Base-by-base conservation (phyloP, 108 stramenopile genomes). In the Discostella pseudostelligera region DNA sequence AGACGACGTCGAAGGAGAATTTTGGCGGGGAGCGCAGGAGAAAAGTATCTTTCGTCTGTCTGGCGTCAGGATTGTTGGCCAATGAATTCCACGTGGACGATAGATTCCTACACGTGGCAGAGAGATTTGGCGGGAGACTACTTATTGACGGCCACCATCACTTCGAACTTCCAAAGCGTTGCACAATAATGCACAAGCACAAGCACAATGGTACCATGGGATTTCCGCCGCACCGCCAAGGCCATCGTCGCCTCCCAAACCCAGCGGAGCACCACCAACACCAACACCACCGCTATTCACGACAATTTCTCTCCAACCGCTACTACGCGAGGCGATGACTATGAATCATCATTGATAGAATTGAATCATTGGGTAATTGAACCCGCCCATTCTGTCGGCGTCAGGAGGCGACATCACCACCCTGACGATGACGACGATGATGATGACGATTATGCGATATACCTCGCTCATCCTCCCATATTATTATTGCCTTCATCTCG, bases 321-420 rank as follows among this genome's bases (percentile, higher is more conserved):
- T 43, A 11, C 2, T 3, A 5, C 32, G 32, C 32, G 32, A 32
- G 32, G 32, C 32, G 32, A 4, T 8, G 9, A 43, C 9, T n/a
- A 43, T 43, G 42, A 43, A n/a, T 43, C 42, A n/a, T 43, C 42
- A n/a, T 43, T 43, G 42, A 43, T 4, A 43, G 42, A 43, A 43
- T 43, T 43, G 42, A 43, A 43, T 43, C 42, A 43, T 16, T 43
- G 42, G 42, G 42, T 43, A n/a, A n/a, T 43, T n/a, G 42, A 43
- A 43, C 42, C 3, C 9, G 42, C 42, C n/a, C 3, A 43, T 43
- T 8, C 12, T 43, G n/a, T 43, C n/a, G 42, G 12, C 42, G 9
- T n/a, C 14, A 43, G 9, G 12, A 4, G 2, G 42, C n/a, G 2
- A 11, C 42, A 43, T 8, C 2, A 43, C 9, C n/a, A 43, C 32